phyloP scores from a whole-genome alignment of 441 rosid species.

The Francoa sonchifolia region DNA sequence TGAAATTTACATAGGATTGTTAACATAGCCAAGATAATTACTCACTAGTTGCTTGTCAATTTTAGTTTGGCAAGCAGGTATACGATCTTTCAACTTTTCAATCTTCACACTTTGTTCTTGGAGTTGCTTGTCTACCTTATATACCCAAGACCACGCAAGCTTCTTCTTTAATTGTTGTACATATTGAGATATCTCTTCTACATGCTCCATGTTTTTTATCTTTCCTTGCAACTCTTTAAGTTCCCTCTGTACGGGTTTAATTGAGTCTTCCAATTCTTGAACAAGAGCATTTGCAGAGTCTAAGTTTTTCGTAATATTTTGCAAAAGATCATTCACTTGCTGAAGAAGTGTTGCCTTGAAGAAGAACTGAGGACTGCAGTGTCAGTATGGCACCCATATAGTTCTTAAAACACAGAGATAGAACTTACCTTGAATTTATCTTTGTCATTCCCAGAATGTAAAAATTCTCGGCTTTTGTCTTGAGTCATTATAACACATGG shows the following conservation, averaged over 20 bases:
- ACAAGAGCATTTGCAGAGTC: constrained; percentile 43
- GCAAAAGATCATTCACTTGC: constrained; percentile 75
- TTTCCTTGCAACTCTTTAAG: constrained; percentile 50
- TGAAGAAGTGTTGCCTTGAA: constrained; percentile 95
- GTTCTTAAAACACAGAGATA: constrained; percentile 1
- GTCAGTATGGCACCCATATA: constrained; percentile 20
- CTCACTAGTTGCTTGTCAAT: constrained; percentile 60
- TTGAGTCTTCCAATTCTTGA: constrained; percentile 50
- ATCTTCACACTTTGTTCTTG: constrained; percentile 37
- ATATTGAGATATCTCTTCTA: constrained; percentile 63
- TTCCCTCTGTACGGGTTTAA: constrained; percentile 66
- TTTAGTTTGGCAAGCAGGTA: constrained; percentile 75
- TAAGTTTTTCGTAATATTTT: constrained; percentile 38
- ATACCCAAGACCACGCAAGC: constrained; percentile 96
- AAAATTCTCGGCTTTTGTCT: constrained; percentile 94
- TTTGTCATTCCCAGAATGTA: constrained; percentile 90
- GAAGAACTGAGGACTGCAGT: constrained; percentile 48
- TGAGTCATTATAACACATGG: constrained; percentile 97
- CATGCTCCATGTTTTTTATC: constrained; percentile 73
- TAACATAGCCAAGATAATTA: constrained; percentile 15
- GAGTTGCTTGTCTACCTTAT: constrained; percentile 58
- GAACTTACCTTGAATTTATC: constrained; percentile 78
- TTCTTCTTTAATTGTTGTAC: constrained; percentile 59
- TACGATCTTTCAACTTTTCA: constrained; percentile 57
- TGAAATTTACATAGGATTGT: too few species aligned